Conservation (phyloP, 2,329 filamentous ascomycete species). For the Ustulina deusta region DNA sequence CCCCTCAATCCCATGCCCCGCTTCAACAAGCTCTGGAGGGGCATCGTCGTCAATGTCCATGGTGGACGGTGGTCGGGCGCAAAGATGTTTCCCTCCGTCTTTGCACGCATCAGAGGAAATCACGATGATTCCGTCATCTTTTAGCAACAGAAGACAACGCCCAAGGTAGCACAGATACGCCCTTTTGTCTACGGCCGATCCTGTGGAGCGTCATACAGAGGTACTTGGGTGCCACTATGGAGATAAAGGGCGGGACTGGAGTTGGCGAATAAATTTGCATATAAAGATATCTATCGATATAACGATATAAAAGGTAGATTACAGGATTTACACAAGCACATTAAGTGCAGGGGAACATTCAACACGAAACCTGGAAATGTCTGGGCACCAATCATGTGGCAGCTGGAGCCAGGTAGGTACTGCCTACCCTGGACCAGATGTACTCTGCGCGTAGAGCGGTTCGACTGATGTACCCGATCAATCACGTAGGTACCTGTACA, state of each 20-base stretch:
- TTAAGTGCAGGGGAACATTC: not conserved
- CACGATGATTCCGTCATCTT: not conserved
- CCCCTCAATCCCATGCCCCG: slow-evolving; percentile 52
- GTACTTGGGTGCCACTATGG: too few relatives aligned
- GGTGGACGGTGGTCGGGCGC: not conserved
- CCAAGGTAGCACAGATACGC: not conserved
- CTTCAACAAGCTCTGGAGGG: slow-evolving; percentile 69
- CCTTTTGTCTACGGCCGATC: not conserved
- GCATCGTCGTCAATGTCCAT: slow-evolving; percentile 76
- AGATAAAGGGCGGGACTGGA: too few relatives aligned
- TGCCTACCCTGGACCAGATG: not conserved
- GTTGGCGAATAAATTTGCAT: not conserved
- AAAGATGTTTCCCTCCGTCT: not conserved
- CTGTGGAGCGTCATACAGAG: not conserved
- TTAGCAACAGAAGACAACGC: not conserved
- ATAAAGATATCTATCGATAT: not conserved
- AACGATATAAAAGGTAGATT: not conserved
- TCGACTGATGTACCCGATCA: too few relatives aligned
- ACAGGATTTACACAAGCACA: not conserved
- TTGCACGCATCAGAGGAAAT: not conserved
- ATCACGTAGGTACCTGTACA: too few relatives aligned
- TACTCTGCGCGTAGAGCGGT: not conserved
- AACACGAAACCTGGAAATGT: not conserved
- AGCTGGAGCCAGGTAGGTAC: too few relatives aligned
- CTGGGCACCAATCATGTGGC: slow-evolving; percentile 9